phyloP scores from a whole-genome alignment of 2,329 filamentous ascomycete species.

The Daldinia sp. region DNA sequence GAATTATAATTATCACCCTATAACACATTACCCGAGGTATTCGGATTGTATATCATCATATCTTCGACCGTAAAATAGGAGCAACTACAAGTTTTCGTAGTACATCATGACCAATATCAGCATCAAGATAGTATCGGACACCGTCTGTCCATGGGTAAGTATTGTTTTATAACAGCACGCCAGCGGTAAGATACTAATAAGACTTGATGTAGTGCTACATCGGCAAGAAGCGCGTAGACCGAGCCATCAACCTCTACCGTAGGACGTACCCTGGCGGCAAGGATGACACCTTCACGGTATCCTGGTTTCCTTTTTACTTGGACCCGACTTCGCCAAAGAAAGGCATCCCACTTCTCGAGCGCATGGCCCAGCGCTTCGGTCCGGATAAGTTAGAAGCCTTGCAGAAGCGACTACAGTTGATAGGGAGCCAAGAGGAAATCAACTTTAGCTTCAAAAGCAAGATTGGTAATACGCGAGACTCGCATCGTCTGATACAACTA shows the following conservation, averaged over 20 bases:
- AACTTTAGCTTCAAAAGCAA: slow-evolving; percentile 75
- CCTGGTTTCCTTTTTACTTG: slow-evolving; percentile 84
- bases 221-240: slow-evolving; percentile 77
- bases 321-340: slow-evolving; percentile 67
- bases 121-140: slow-evolving; percentile 82
- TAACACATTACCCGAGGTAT: neutral
- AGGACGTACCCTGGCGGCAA: slow-evolving; percentile 64
- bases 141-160: slow-evolving; percentile 72
- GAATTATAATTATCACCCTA: neutral
- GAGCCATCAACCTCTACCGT: slow-evolving; percentile 73
- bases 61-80: neutral
- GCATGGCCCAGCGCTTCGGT: slow-evolving; percentile 73
- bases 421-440: slow-evolving; percentile 74
- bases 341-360: slow-evolving; percentile 56
- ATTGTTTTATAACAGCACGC: neutral
- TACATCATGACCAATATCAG: slow-evolving; percentile 74
- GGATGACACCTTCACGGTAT: slow-evolving; percentile 74
- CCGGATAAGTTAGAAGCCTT: slow-evolving; percentile 66
- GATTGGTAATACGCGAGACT: slow-evolving; percentile 80
- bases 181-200: slow-evolving; percentile 17
- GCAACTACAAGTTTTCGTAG: neutral
- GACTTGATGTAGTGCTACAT: slow-evolving; percentile 71
- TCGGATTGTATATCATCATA: neutral
- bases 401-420: slow-evolving; percentile 61
- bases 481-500: slow-evolving; percentile 78